Evolutionary conservation across 2,329 filamentous ascomycete genomes (phyloP).

Genomic region (Fusarium agapanthi): DNA sequence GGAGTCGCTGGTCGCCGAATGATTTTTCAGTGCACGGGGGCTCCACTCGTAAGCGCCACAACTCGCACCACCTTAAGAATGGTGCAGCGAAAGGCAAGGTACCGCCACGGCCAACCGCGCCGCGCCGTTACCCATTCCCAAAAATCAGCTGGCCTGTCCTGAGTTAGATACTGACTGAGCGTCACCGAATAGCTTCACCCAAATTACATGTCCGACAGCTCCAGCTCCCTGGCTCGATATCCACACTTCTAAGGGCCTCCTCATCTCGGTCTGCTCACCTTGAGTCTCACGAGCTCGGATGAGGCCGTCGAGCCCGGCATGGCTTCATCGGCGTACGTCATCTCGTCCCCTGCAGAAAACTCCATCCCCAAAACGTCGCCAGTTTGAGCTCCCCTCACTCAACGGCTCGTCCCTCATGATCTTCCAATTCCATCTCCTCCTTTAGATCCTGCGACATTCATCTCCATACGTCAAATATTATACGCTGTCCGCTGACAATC

Average conservation of each 20-base stretch:
- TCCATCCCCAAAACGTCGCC: conserved; percentile 13
- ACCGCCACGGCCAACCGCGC: conserved; percentile 1
- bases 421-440: conserved; percentile 22
- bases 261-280: conserved; percentile 36
- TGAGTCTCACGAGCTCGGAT: conserved; percentile 37
- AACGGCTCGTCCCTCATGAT: conserved; percentile 22
- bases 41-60: conserved; percentile 32
- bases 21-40: neutral
- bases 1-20: conserved; percentile 10
- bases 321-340: conserved; percentile 45
- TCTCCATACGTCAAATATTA: conserved; percentile 8
- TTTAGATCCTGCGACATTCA: conserved; percentile 18
- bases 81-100: neutral
- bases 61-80: conserved; percentile 24
- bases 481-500: conserved; percentile 28
- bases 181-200: conserved; percentile 37
- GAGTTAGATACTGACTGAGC: conserved; percentile 10
- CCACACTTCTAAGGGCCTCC: conserved; percentile 36
- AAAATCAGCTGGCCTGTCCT: conserved; percentile 29
- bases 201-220: conserved; percentile 15
- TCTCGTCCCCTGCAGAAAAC: conserved; percentile 35
- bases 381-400: conserved; percentile 12
- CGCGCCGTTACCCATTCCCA: conserved; percentile 14
- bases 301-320: conserved; percentile 41
- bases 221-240: conserved; percentile 12